Base-by-base conservation (phyloP, 495 filamentous ascomycete species). In the Penicillium bovifimosum region DNA sequence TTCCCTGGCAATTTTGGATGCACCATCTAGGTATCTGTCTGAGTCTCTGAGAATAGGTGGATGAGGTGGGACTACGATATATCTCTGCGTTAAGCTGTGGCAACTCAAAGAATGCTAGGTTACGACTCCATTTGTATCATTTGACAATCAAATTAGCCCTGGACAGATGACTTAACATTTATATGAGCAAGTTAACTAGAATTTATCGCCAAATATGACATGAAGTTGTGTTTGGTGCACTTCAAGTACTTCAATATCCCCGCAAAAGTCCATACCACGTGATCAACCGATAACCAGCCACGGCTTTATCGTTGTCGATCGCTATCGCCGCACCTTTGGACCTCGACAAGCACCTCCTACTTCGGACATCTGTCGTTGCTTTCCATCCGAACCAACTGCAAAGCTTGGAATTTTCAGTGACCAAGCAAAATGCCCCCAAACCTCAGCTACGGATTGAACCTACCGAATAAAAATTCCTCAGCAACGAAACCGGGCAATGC, bases 371-470 rank as follows among this genome's bases (percentile, higher is more conserved):
- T n/a, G 24, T 9, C 24, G 26, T 26, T 29, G 6, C 33, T 17
- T 11, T 39, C 18, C 9, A 13, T 16, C 10, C 9, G 10, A 5
- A 13, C n/a, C 8, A 10, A 14, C 20, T 2, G 33, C 17, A 34
- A 4, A 26, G 3, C 5, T 13, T 0, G 10, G 11, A 7, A 16
- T 41, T 6, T 27, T 17, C 1, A 13, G 11, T 4, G n/a, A 14
- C 2, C 3, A 14, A 13, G 1, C 6, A 65, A 33, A 14, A 75
- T 70, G 64, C 71, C 75, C 24, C 64, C 66, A n/a, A 67, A 59
- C 42, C 70, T 75, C 45, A 78, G 79, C n/a, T 75, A 76, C 50
- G 84, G 84, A 7, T 67, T 87, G 6, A 86, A 81, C 53, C 59
- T 84, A 18, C 63, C 76, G 2, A 85, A 78, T 53, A 78, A 78